Conservation (phyloP, 306 rosid genomes). For the Sicyos baderoa region DNA sequence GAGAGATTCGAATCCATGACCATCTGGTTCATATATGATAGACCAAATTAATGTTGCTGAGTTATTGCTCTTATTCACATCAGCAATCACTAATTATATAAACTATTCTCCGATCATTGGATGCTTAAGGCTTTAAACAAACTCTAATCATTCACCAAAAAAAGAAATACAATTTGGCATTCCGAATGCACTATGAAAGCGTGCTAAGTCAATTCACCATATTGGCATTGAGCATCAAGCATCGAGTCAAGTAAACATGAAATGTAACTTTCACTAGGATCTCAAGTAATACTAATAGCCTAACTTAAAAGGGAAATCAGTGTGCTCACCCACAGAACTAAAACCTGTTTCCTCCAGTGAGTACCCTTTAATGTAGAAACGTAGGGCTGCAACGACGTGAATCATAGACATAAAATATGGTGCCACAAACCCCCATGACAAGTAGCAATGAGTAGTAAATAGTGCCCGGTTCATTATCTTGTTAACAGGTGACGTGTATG, state of each 20-base stretch:
- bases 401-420: constrained; percentile 65
- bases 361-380: constrained; percentile 42
- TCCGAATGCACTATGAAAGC: neutral
- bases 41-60: too few species aligned
- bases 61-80: too few species aligned
- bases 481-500: constrained; percentile 68
- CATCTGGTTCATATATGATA: too few species aligned
- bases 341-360: constrained; percentile 46
- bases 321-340: constrained; percentile 63
- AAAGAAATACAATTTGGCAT: neutral
- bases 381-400: constrained; percentile 64
- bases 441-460: constrained; percentile 64
- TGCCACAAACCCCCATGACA: constrained; percentile 91
- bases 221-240: neutral
- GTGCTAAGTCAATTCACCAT: neutral
- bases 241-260: constrained; percentile 1
- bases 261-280: neutral
- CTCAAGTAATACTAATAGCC: constrained; percentile 29
- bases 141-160: neutral
- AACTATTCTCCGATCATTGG: neutral
- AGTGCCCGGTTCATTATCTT: constrained; percentile 91
- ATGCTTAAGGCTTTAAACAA: neutral
- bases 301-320: constrained; percentile 32
- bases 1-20: too few species aligned
- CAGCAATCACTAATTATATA: too few species aligned